phyloP scores from a whole-genome alignment of 352 stramenopile genomes.

The Peronospora destructor region DNA sequence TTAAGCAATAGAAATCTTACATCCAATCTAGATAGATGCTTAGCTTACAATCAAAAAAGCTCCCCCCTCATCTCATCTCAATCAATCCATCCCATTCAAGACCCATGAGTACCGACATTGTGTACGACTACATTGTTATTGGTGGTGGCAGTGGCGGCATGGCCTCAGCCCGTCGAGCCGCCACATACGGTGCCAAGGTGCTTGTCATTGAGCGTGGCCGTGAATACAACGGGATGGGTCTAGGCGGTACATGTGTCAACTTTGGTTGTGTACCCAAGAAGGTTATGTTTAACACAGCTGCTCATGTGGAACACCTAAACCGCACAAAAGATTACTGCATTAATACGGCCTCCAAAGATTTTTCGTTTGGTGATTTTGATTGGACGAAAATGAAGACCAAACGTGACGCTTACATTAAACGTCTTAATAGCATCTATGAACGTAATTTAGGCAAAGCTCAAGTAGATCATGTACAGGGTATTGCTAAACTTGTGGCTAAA shows the following conservation, averaged over 20 bases:
- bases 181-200: slow-evolving; percentile 40
- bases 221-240: slow-evolving; percentile 44
- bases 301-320: slow-evolving; percentile 71
- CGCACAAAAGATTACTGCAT: slow-evolving; percentile 39
- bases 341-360: slow-evolving; percentile 42
- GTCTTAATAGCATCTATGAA: slow-evolving; percentile 96
- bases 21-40: too few relatives aligned
- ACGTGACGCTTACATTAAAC: slow-evolving; percentile 91
- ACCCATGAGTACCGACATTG: slow-evolving; percentile 5
- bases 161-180: slow-evolving; percentile 88
- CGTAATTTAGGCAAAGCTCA: slow-evolving; percentile 34
- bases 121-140: slow-evolving; percentile 89
- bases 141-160: slow-evolving; percentile 89
- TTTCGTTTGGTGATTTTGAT: slow-evolving; percentile 69
- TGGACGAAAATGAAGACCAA: slow-evolving; percentile 89
- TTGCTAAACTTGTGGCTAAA: slow-evolving; percentile 81
- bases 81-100: not conserved
- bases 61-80: too few relatives aligned
- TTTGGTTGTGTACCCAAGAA: slow-evolving; percentile 99
- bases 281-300: slow-evolving; percentile 89
- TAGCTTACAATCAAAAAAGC: too few relatives aligned
- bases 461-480: slow-evolving; percentile 68
- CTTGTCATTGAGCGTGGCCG: slow-evolving; percentile 87
- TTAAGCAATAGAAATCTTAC: too few relatives aligned
- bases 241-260: slow-evolving; percentile 98